Evolutionary conservation across 73 alveolate genomes (phyloP).

Genomic region (Stentor roeselii): DNA sequence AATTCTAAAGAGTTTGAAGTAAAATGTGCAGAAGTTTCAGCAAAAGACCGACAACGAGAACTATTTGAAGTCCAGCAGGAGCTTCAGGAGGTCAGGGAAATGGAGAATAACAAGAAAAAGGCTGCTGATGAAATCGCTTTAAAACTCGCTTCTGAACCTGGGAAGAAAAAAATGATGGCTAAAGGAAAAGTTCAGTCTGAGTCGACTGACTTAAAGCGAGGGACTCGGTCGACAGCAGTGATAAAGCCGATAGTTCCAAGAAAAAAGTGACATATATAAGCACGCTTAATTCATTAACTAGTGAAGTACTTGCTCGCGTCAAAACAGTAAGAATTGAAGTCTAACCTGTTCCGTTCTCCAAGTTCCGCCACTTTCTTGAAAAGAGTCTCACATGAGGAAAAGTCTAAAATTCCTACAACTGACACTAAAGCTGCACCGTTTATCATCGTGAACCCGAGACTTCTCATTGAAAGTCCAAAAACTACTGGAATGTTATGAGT

Average conservation of each 20-base stretch:
- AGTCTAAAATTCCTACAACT: constrained; percentile 15
- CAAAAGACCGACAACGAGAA: neutral
- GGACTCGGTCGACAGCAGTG: neutral
- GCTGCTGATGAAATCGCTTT: neutral
- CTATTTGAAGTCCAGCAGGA: neutral
- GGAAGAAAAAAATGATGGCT: neutral
- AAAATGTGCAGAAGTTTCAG: neutral
- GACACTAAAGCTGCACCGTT: neutral
- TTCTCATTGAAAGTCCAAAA: constrained; percentile 35
- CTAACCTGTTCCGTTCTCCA: neutral
- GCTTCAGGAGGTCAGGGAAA: neutral
- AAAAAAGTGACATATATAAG: neutral
- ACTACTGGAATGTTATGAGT: constrained; percentile 43
- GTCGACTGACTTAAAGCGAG: neutral
- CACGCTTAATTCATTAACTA: too few species aligned
- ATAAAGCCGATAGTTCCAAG: neutral
- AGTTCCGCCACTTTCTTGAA: neutral
- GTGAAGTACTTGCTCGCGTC: too few species aligned
- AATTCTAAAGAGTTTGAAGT: neutral
- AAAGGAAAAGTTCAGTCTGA: neutral
- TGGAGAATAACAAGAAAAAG: neutral
- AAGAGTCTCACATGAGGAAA: neutral
- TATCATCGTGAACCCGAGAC: constrained; percentile 39
- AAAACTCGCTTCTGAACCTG: neutral
- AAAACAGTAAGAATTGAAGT: too few species aligned